Conservation (phyloP, 2,329 filamentous ascomycete species). For the Ophiostoma ulmi region DNA sequence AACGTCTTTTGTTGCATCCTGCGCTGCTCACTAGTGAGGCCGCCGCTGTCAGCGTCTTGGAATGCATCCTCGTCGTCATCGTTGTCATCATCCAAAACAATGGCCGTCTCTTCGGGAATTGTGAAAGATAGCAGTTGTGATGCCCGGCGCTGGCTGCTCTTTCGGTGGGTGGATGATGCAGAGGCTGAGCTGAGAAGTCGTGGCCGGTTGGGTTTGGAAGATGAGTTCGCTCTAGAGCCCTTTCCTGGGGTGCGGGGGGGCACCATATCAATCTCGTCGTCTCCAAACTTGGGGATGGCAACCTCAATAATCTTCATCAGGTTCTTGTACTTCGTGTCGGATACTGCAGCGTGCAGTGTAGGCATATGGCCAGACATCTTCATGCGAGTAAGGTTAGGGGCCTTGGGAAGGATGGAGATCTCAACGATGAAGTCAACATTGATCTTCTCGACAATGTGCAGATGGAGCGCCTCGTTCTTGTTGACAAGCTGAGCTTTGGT, state of each 20-base stretch:
- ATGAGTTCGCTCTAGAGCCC: not conserved
- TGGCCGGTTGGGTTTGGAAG: constrained; percentile 37
- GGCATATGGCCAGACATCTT: constrained; percentile 88
- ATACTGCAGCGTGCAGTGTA: constrained; percentile 83
- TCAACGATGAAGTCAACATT: constrained; percentile 97
- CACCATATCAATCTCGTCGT: constrained; percentile 35
- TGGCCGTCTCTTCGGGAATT: constrained; percentile 58
- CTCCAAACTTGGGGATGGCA: constrained; percentile 77
- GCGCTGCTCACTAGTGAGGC: constrained; percentile 51
- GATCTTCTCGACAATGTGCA: constrained; percentile 93
- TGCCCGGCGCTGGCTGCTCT: constrained; percentile 54
- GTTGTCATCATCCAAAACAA: constrained; percentile 58
- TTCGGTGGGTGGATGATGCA: constrained; percentile 36
- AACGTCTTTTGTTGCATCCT: constrained; percentile 86
- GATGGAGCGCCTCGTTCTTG: constrained; percentile 61
- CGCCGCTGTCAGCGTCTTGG: constrained; percentile 57
- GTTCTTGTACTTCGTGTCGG: constrained; percentile 94
- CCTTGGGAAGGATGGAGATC: constrained; percentile 93
- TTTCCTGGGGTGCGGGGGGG: constrained; percentile 24
- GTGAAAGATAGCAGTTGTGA: constrained; percentile 65
- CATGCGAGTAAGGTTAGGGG: constrained; percentile 85
- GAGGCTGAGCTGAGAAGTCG: constrained; percentile 46
- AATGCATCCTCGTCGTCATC: constrained; percentile 65
- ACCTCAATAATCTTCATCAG: constrained; percentile 95
- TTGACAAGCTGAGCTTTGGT: constrained; percentile 75